Evolutionary conservation across 768 basidiomycete genomes (phyloP), one percentile per base, ranked within the genome.

Genomic region (Cystobasidium tubakii): DNA sequence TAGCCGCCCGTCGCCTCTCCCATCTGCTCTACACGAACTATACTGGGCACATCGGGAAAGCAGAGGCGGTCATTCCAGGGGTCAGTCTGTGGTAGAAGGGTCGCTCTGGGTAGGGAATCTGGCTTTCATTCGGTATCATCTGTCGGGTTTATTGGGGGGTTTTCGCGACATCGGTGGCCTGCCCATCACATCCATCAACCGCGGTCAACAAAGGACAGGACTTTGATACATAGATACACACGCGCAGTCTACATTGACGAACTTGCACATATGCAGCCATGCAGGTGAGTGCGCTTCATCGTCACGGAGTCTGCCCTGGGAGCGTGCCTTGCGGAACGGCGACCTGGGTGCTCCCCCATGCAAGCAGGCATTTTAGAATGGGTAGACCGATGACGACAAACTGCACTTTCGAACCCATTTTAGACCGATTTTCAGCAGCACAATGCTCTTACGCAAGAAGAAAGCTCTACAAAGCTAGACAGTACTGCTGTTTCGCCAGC

Each of bases 171-270:
- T 50, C 46, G 46, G 10, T 12, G 39, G 39, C 21, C 46, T 50
- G 46, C 46, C 4, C n/a, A 39, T 39, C 39, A 39, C 21, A n/a
- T n/a, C n/a, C n/a, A n/a, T n/a, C n/a, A n/a, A n/a, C n/a, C n/a
- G n/a, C 46, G 21, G 46, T 50, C 46, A 50, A 50, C 46, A 50
- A 50, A 50, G 46, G 46, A 50, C 46, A 50, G n/a, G 15, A 50
- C 42, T 7, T 17, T 17, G 9, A 50, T n/a, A 50, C 46, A n/a
- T n/a, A n/a, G n/a, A n/a, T 21, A 50, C 46, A 50, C 21, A 50
- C 46, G 46, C 46, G 46, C 46, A 50, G 21, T 4, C 46, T 50
- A 4, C 46, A 50, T 50, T n/a, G 12, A 17, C 15, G 46, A 50
- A 19, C 46, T 9, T n/a, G 46, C 46, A 50, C 46, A 50, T 19